Percentiles rank a stretch among this genome's conserved stretches.
These are phyloP conservation scores for Carex cristatella DNA, from an alignment of 176 grass and related monocot genomes.

Conservation along the genomic window DNA sequence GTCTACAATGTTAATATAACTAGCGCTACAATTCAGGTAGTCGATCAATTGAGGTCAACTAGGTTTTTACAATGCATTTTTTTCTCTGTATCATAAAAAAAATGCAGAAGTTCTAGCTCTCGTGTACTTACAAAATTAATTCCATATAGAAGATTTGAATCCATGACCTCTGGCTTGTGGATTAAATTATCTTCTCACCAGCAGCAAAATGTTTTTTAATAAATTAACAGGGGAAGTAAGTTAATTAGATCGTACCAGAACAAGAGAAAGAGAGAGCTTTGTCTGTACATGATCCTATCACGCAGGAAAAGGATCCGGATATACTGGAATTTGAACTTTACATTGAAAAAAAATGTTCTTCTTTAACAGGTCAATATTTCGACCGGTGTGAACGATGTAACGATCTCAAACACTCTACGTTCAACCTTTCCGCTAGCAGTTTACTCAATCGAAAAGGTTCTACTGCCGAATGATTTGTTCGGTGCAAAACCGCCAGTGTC, in stretches of 20 bases:
- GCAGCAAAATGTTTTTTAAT: neutral
- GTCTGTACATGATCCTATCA: neutral
- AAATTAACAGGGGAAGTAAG: neutral
- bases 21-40: constrained; percentile 32
- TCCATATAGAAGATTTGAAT: neutral
- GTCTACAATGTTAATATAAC: constrained; percentile 74
- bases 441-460: constrained; percentile 71
- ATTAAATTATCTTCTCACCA: neutral
- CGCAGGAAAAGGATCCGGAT: neutral
- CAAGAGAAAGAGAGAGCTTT: neutral
- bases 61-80: neutral
- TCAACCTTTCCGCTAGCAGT: constrained; percentile 43
- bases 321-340: neutral
- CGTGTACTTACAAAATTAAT: neutral
- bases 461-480: constrained; percentile 60
- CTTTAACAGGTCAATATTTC: constrained; percentile 54
- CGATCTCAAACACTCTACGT: constrained; percentile 35
- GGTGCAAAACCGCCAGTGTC: constrained; percentile 45
- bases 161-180: neutral
- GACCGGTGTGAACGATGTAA: constrained; percentile 47
- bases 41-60: neutral
- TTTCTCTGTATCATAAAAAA: neutral
- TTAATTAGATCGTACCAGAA: neutral
- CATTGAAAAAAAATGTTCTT: neutral
- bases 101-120: neutral